phyloP scores from a whole-genome alignment of 345 rosid species.

The Gossypium turneri region DNA sequence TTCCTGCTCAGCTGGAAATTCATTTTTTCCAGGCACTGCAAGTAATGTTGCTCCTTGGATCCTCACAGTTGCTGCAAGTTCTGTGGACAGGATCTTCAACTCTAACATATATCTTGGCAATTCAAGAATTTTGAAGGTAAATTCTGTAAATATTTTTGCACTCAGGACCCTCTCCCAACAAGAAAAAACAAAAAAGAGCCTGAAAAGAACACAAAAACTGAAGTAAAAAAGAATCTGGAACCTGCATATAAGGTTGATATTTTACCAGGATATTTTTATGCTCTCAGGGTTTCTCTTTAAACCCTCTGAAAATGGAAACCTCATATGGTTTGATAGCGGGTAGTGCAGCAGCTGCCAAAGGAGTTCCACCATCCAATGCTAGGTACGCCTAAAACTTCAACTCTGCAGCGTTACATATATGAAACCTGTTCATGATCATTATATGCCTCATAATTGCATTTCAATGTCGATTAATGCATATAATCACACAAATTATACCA shows the following conservation, averaged over 20 bases:
- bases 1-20: conserved; percentile 41
- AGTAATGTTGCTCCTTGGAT: conserved; percentile 51
- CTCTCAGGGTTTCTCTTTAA: conserved; percentile 39
- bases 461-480: background rate
- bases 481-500: background rate
- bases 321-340: conserved; percentile 31
- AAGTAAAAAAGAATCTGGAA: background rate
- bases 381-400: conserved; percentile 24
- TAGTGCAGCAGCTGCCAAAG: conserved; percentile 45
- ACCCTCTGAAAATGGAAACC: conserved; percentile 36
- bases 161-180: background rate
- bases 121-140: conserved; percentile 14
- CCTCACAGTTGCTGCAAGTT: conserved; percentile 50
- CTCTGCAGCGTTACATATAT: background rate
- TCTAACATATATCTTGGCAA: conserved; percentile 15
- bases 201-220: background rate
- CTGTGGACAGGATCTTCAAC: conserved; percentile 36
- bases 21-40: conserved; percentile 24
- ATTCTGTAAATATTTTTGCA: background rate
- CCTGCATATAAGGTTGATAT: conserved; percentile 7
- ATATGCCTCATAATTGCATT: background rate
- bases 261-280: conserved; percentile 5
- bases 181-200: background rate
- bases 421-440: background rate
- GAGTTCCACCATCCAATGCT: conserved; percentile 39